A percentile compares a stretch with the other conserved stretches of the same genome.
phyloP scores from a whole-genome alignment of 306 rosid species.

The Carpinus viminea region DNA sequence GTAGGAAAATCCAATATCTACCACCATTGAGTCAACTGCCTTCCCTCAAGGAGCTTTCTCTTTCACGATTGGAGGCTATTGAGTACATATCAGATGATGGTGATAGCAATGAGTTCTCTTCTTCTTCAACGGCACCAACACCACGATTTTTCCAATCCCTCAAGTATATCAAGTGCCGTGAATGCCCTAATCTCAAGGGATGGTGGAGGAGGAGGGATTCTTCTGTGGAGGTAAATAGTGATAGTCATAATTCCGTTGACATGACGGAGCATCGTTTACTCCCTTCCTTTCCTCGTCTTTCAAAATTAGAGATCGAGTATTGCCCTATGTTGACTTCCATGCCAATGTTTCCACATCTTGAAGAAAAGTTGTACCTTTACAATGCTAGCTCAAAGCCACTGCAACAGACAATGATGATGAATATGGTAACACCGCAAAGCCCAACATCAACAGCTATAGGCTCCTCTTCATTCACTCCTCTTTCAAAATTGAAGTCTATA shows the following conservation, averaged over 20 bases:
- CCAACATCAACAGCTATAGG: neutral
- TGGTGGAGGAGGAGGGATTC: conserved; percentile 20
- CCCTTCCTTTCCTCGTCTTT: neutral
- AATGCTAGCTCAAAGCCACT: neutral
- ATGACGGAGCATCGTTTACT: neutral
- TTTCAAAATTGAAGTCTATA: neutral
- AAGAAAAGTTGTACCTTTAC: neutral
- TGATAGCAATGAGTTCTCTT: neutral
- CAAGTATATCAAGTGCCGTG: rapidly evolving
- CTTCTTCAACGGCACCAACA: neutral
- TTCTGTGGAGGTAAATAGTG: neutral
- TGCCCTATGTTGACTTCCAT: neutral
- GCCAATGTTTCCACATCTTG: neutral
- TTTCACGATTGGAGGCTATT: conserved; percentile 9
- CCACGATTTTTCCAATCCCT: conserved; percentile 31
- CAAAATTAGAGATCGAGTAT: rapidly evolving
- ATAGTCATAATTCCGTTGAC: no score
- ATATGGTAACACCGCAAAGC: no score
- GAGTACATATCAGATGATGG: conserved; percentile 4
- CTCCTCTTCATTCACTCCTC: neutral
- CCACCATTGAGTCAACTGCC: conserved; percentile 7
- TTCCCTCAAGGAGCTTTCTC: conserved; percentile 6
- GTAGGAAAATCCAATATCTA: neutral
- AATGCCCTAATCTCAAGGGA: conserved; percentile 20
- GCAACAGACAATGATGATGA: neutral